Evolutionary conservation across 805 yeast genomes (phyloP).

Genomic region (Candida sanyiensis): DNA sequence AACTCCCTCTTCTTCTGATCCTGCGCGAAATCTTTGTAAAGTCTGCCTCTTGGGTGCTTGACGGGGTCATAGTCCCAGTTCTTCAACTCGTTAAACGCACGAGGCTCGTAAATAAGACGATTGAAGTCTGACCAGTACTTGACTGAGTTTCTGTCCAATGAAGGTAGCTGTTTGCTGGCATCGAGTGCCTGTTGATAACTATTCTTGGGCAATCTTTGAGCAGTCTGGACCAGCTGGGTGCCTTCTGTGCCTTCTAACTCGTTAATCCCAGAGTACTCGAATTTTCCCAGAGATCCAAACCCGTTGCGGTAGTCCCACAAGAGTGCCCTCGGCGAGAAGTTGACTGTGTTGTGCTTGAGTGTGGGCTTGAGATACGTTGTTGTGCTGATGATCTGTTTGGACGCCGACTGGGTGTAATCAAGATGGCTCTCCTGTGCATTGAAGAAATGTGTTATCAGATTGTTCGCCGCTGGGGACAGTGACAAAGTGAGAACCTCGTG

Average conservation of each 20-base stretch:
- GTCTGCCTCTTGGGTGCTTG: slow-evolving; percentile 24
- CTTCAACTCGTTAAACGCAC: slow-evolving; percentile 44
- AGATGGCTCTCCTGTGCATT: slow-evolving; percentile 71
- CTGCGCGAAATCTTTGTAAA: slow-evolving; percentile 15
- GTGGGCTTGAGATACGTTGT: slow-evolving; percentile 42
- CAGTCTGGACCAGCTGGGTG: slow-evolving; percentile 27
- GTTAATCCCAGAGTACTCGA: slow-evolving; percentile 36
- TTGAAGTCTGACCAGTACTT: slow-evolving; percentile 79
- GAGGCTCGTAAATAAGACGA: slow-evolving; percentile 60
- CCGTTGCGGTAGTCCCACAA: slow-evolving; percentile 82
- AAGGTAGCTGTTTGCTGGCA: slow-evolving; percentile 30
- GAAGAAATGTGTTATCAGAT: slow-evolving; percentile 72
- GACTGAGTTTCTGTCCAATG: slow-evolving; percentile 37
- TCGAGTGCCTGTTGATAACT: slow-evolving; percentile 65
- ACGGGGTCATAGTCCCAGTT: slow-evolving; percentile 54
- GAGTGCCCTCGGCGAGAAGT: slow-evolving; percentile 76
- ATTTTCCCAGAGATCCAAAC: slow-evolving; percentile 58
- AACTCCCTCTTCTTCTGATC: slow-evolving; percentile 34
- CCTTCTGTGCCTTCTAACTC: slow-evolving; percentile 1
- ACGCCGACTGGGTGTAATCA: slow-evolving; percentile 37
- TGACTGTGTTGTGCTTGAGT: slow-evolving; percentile 34
- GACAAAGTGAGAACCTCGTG: slow-evolving; percentile 71
- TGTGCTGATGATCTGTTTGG: slow-evolving; percentile 33
- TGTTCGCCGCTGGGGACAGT: slow-evolving; percentile 67
- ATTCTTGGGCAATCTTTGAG: slow-evolving; percentile 39